Base-by-base conservation (phyloP, 345 rosid genomes). In the Syzygium aromaticum region DNA sequence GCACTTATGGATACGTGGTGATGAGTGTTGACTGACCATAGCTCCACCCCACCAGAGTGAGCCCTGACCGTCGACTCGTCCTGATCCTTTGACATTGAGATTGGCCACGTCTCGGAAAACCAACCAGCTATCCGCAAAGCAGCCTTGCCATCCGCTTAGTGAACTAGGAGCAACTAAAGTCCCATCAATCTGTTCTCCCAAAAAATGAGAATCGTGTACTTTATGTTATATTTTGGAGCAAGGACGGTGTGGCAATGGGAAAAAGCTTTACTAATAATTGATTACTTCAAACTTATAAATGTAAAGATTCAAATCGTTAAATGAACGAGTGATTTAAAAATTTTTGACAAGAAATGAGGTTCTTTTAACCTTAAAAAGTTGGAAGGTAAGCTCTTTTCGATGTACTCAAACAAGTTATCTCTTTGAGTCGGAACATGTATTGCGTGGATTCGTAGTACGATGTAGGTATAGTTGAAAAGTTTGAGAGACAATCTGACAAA, bases 1-100 rank as follows among this genome's bases (percentile, higher is more conserved):
- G 46, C 46, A 43, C 46, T 43, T 43, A 43, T 43, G 46, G 46
- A 43, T 43, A 43, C 46, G 46, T 1, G 43, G 5, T 40, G 43
- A 40, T 40, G 43, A 4, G 43, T 40, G 43, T 40, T 40, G 43
- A 40, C 43, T 4, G 6, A 40, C 43, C 43, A 4, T 40, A 40
- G 6, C 43, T 40, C 43, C 43, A 40, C 43, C 43, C 43, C 43
- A 40, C 43, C 92, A 93, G 30, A 23, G 5, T 1, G 82, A 57
- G 4, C 93, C 93, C 28, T 83, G 89, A 67, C 92, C 93, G 30
- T 93, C 87, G 1, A 93, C 73, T 30, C 33, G 33, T 19, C 92
- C 92, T 0, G 87, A 77, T 61, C 92, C 92, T 17, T 84, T 30
- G 1, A 91, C 12, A 33, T 23, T 3, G 46, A 92, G 90, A 64